phyloP scores from a whole-genome alignment of 192 early-diverging fungal genomes.

The Phlyctochytrium arcticum region DNA sequence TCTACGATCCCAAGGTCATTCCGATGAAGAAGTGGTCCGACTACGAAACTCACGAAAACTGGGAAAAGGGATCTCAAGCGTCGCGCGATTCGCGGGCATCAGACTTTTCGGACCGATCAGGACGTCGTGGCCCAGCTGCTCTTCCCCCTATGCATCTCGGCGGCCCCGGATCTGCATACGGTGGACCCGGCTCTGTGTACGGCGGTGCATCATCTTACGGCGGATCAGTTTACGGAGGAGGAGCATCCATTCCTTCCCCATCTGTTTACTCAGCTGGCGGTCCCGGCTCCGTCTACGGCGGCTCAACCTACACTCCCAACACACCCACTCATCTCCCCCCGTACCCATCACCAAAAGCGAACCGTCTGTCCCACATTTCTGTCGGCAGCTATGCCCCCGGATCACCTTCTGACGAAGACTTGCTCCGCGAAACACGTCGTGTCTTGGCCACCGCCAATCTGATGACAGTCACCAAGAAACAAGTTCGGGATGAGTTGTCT shows the following conservation, averaged over 20 bases:
- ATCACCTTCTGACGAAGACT: constrained; percentile 34
- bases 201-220: constrained; percentile 24
- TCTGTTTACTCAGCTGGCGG: constrained; percentile 18
- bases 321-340: constrained; percentile 8
- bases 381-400: not conserved
- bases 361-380: not conserved
- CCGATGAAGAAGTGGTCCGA: constrained; percentile 84
- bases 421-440: constrained; percentile 43
- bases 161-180: not conserved
- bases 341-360: not conserved
- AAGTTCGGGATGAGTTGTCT: constrained; percentile 86
- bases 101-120: constrained; percentile 20
- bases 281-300: constrained; percentile 28
- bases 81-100: constrained; percentile 34
- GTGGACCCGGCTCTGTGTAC: constrained; percentile 24
- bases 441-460: constrained; percentile 83
- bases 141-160: too few relatives aligned
- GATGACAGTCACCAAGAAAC: constrained; percentile 99
- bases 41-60: constrained; percentile 46
- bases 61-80: constrained; percentile 32
- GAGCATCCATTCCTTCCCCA: constrained; percentile 12
- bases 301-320: constrained; percentile 11
- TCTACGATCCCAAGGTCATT: constrained; percentile 84
- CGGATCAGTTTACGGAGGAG: constrained; percentile 5
- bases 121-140: not conserved